A percentile compares a stretch with the other conserved stretches of the same genome.
Evolutionary conservation across 768 basidiomycete species (phyloP).

Genomic region (Leccinum arenicola): DNA sequence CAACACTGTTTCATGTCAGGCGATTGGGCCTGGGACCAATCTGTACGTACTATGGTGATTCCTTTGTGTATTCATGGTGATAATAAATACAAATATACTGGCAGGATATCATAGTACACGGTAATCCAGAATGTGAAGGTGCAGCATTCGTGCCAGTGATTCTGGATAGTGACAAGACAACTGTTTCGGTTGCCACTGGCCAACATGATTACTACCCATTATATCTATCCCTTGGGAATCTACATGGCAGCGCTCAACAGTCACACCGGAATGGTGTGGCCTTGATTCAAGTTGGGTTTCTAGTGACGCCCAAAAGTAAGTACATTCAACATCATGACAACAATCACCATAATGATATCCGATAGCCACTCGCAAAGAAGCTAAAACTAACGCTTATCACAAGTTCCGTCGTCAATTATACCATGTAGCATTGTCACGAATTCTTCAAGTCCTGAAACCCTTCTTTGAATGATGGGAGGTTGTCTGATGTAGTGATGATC

Average conservation of each 20-base stretch:
- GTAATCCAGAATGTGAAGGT: background rate
- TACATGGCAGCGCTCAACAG: background rate
- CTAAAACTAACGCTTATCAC: background rate
- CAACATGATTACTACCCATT: too few relatives aligned
- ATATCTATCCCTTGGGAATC: background rate
- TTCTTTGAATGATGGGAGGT: background rate
- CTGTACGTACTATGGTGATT: background rate
- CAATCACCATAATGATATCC: background rate
- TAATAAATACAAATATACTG: background rate
- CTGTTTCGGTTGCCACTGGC: background rate
- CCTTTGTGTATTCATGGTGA: background rate
- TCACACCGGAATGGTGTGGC: background rate
- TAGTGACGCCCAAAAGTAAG: background rate
- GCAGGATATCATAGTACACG: background rate
- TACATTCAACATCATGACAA: background rate
- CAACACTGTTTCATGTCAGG: background rate
- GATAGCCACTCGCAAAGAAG: background rate
- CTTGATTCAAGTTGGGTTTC: background rate
- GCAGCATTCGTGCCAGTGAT: background rate
- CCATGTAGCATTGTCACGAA: background rate
- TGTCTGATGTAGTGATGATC: background rate
- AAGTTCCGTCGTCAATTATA: background rate
- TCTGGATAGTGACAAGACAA: background rate
- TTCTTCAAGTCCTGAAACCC: background rate
- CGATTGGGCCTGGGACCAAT: background rate